These are phyloP conservation scores for Saturnispora serradocipensis DNA, from an alignment of 805 yeast species.

Conservation along the genomic window DNA sequence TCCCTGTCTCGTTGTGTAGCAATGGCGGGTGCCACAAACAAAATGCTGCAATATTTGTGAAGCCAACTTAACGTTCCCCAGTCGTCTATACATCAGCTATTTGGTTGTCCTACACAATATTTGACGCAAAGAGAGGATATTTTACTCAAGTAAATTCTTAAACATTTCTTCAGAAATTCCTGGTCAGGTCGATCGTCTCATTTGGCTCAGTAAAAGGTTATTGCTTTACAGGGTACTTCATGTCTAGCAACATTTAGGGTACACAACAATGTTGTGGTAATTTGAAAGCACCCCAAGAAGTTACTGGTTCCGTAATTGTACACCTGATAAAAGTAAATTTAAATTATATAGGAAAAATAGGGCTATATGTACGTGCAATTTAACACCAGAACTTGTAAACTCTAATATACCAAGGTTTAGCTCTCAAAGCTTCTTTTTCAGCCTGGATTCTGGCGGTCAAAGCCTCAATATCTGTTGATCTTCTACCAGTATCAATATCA, in stretches of 20 bases:
- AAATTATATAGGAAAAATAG: background rate
- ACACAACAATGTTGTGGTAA: too few species aligned
- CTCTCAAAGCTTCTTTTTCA: slow-evolving; percentile 35
- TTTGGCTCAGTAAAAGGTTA: too few species aligned
- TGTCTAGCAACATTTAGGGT: too few species aligned
- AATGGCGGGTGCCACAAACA: background rate
- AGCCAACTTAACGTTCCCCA: background rate
- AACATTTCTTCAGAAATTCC: too few species aligned
- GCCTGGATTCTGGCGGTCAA: slow-evolving; percentile 41
- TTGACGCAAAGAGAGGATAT: background rate
- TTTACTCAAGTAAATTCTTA: too few species aligned
- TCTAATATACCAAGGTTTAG: slow-evolving; percentile 37
- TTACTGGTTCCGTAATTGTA: too few species aligned
- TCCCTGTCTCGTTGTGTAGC: background rate
- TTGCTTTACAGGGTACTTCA: too few species aligned
- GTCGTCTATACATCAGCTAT: background rate
- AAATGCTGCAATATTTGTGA: background rate
- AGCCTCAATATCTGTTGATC: slow-evolving; percentile 43
- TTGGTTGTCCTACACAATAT: background rate
- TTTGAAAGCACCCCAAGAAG: too few species aligned
- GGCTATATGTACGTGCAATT: background rate
- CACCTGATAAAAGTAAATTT: background rate
- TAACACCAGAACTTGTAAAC: slow-evolving; percentile 43
- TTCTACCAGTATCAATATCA: slow-evolving; percentile 53
- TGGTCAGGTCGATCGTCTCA: too few species aligned